Conservation (phyloP, 805 yeast species). For the Komagataella pastoris region DNA sequence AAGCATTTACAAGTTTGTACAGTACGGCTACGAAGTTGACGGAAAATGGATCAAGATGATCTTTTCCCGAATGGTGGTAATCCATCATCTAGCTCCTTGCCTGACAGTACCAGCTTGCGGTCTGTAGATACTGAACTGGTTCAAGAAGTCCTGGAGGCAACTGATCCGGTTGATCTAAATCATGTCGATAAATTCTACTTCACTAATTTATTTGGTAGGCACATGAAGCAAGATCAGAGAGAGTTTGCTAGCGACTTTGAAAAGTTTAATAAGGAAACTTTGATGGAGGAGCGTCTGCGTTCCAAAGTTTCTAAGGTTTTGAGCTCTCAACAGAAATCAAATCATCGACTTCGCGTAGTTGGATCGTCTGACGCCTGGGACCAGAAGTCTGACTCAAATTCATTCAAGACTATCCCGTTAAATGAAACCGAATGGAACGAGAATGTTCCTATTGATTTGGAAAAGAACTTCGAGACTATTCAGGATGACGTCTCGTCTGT, state of each 20-base stretch:
- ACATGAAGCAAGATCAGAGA: background rate
- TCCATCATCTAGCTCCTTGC: background rate
- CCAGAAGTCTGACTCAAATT: background rate
- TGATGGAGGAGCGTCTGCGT: slow-evolving; percentile 1
- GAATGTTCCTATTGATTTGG: slow-evolving; percentile 5
- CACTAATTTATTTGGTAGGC: slow-evolving; percentile 12
- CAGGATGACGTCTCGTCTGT: slow-evolving; percentile 1
- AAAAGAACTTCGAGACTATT: slow-evolving; percentile 4
- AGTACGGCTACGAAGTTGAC: background rate
- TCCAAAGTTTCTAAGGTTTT: background rate
- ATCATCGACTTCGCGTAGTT: slow-evolving; percentile 6
- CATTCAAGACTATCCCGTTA: slow-evolving; percentile 1
- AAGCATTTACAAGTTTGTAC: background rate
- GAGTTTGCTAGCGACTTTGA: slow-evolving; percentile 14
- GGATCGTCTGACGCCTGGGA: background rate
- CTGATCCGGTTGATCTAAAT: background rate
- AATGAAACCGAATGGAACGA: slow-evolving; percentile 11
- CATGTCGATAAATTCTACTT: slow-evolving; percentile 6
- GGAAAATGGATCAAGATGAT: background rate
- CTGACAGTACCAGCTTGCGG: background rate
- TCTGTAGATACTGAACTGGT: background rate
- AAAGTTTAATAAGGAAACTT: slow-evolving; percentile 12
- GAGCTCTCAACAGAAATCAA: slow-evolving; percentile 2
- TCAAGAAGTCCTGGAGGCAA: background rate
- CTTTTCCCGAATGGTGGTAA: background rate